Percentiles rank a stretch among this genome's conserved stretches.
These are phyloP conservation scores for Dianthus caryophyllus DNA, from an alignment of 148 eudicot genomes.

Conservation along the genomic window DNA sequence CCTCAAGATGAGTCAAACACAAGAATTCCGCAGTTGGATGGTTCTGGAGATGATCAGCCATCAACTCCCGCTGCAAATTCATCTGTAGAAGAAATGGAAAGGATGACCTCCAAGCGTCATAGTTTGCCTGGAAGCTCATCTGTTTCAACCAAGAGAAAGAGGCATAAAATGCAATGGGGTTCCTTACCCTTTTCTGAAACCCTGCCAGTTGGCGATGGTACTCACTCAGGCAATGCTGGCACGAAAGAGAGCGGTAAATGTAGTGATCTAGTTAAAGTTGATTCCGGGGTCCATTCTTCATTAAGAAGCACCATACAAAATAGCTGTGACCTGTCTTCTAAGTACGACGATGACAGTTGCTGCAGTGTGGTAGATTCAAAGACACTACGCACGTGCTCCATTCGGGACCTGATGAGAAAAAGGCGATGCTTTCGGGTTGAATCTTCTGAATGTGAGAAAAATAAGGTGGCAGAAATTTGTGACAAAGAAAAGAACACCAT, in stretches of 20 bases:
- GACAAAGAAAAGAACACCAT: slow-evolving; percentile 14
- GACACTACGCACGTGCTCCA: slow-evolving; percentile 46
- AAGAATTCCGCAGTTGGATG: slow-evolving; percentile 69
- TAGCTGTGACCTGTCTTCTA: slow-evolving; percentile 15
- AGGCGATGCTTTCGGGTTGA: slow-evolving; percentile 46
- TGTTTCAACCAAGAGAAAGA: slow-evolving; percentile 31
- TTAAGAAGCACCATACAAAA: slow-evolving; percentile 18
- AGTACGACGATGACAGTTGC: slow-evolving; percentile 23
- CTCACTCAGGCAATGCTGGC: slow-evolving; percentile 19
- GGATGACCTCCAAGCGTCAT: slow-evolving; percentile 24
- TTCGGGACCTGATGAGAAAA: slow-evolving; percentile 89
- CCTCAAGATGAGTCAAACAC: slow-evolving; percentile 21
- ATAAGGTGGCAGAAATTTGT: slow-evolving; percentile 22
- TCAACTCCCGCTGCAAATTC: slow-evolving; percentile 28
- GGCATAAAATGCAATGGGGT: slow-evolving; percentile 46
- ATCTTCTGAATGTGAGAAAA: slow-evolving; percentile 27
- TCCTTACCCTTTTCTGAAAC: slow-evolving; percentile 53
- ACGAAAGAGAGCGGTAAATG: slow-evolving; percentile 19
- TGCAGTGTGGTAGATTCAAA: slow-evolving; percentile 26
- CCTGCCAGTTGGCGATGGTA: slow-evolving; percentile 23
- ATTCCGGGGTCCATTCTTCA: slow-evolving; percentile 18
- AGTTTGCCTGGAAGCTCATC: slow-evolving; percentile 26
- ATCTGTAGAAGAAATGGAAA: slow-evolving; percentile 26
- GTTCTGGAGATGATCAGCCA: slow-evolving; percentile 51
- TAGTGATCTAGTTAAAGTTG: slow-evolving; percentile 17